Base-by-base conservation (phyloP, 2,329 filamentous ascomycete species). In the Penicillium sumatraense region DNA sequence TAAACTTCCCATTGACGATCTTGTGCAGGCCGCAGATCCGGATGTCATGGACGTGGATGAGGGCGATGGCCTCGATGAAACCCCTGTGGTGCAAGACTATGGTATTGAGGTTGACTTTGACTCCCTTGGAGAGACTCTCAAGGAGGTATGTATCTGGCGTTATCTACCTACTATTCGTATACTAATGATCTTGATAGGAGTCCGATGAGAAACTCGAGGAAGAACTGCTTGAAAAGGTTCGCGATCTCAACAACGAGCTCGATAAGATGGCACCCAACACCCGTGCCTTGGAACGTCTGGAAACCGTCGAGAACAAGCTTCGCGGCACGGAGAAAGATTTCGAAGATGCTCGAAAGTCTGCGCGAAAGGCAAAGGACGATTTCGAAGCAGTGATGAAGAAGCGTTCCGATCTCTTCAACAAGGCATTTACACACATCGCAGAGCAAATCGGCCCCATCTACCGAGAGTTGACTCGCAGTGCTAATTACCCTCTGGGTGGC, bases 221-320 rank as follows among this genome's bases (percentile, higher is more conserved):
- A 42, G 82, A 83, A 54, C 81, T 99, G 1, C 85, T 89, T 50
- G 90, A 96, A 51, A 88, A 87, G 67, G 91, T 99, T 61, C 81
- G 83, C 18, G 82, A 83, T 24, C 82, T 99, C 9, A 87, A 87
- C 41, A 80, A 83, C 27, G 90, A 96, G 64, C 85, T 99, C 18
- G 92, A 96, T 70, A 96, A 96, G 75, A 88, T 98, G 74, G 93
- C 95, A 58, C 95, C 95, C 23, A 98, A 99, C 74, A 96, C 96
- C 86, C 91, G 93, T 66, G 95, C 93, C 8, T 91, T 93, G 75
- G 92, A 98, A 70, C 90, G 93, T 47, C 82, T 99, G 5, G 90
- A 95, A 69, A 88, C 87, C 20, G 93, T 96, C 8, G 90, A 96
- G 72, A 84, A 86, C 49, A 88, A 93, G 57, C 87, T 97, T 21